Base-by-base conservation (phyloP, 2,329 filamentous ascomycete genomes). In the Volutella citrinella region DNA sequence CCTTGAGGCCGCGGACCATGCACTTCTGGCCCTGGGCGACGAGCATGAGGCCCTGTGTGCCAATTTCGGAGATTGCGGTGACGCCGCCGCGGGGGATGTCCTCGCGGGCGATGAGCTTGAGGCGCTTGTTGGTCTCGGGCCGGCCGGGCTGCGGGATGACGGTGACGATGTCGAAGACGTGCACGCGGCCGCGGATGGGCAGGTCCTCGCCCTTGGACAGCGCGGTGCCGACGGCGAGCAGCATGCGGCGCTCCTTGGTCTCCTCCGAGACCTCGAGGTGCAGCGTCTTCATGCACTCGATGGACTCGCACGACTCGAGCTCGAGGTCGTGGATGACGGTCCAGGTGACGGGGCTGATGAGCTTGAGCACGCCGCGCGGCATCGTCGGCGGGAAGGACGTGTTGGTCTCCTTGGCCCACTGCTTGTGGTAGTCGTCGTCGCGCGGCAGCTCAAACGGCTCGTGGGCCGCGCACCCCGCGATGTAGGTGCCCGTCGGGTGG, bases 21-120 rank as follows among this genome's bases (percentile, higher is more conserved):
- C 89, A 91, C 63, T 98, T 98, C 55, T 96, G 90, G 1, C 93
- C 93, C 57, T 98, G 93, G 0, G 90, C 89, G 24, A 86, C 86
- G 42, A 93, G 82, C 72, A 94, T 80, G 48, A 91, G 88, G 2
- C 86, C 93, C 61, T 93, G 89, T 0, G 82, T 88, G 25, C 87
- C 91, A 34, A 95, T 83, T 44, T 86, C 83, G 1, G 84, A 88
- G 10, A 98, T 63, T 0, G 87, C 85, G 11, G 91, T 95, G 16
- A 98, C 87, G 5, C 88, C 88, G 9, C 93, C 93, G 30, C 93
- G 86, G n/a, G 79, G 76, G 17, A 97, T 89, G 32, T 95, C 87
- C 59, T 98, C 93, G 52, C 85, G 86, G 6, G 87, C 86, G 12
- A 96, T 74, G 5, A 94, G 75, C 57, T 95, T 94, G 20, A 98